phyloP scores from a whole-genome alignment of 148 eudicot genomes.

The Rhododendron williamsianum region DNA sequence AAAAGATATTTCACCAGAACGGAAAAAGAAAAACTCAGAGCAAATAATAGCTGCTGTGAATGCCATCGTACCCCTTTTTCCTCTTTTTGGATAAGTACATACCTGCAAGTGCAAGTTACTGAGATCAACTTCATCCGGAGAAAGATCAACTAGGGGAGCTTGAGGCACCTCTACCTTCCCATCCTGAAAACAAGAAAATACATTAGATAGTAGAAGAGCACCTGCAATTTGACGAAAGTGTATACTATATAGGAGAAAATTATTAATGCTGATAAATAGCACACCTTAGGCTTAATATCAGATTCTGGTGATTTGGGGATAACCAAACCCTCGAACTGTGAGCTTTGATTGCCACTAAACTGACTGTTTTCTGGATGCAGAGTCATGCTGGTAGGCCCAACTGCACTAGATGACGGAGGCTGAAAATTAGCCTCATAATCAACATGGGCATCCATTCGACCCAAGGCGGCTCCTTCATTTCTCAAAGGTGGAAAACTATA shows the following conservation, averaged over 20 bases:
- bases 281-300: constrained; percentile 30
- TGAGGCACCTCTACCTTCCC: constrained; percentile 24
- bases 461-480: constrained; percentile 26
- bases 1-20: neutral
- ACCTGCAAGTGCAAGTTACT: neutral
- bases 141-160: constrained; percentile 8
- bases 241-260: neutral
- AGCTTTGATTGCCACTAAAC: constrained; percentile 24
- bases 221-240: neutral
- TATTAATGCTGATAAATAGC: neutral
- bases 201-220: constrained; percentile 2
- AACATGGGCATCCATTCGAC: constrained; percentile 31
- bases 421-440: constrained; percentile 27
- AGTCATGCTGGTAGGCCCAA: constrained; percentile 27
- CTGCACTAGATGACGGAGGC: constrained; percentile 22
- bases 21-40: neutral
- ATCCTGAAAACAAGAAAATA: constrained; percentile 20
- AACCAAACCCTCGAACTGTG: constrained; percentile 32
- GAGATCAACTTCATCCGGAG: neutral
- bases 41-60: constrained; percentile 3
- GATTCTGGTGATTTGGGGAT: constrained; percentile 25
- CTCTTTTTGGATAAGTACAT: constrained; percentile 9
- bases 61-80: constrained; percentile 31
- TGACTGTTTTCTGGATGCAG: constrained; percentile 29
- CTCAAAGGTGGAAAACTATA: constrained; percentile 32